These are phyloP conservation scores for Meyerozyma sp. DNA, from an alignment of 1,139 yeast species.

Conservation along the genomic window DNA sequence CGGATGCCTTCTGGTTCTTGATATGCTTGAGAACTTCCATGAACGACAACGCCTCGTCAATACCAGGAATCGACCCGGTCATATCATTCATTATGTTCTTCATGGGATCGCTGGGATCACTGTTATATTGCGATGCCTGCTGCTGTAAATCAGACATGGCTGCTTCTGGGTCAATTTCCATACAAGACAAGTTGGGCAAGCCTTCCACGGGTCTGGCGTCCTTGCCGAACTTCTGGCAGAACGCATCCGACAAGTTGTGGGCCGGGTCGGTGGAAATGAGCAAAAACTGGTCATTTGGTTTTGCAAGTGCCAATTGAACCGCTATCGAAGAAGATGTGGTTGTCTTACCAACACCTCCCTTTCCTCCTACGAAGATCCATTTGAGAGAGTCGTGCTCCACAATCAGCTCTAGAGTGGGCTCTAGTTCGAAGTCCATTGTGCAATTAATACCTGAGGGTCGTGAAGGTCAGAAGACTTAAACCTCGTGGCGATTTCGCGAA, in stretches of 20 bases:
- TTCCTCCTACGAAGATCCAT: slow-evolving; percentile 98
- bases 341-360: slow-evolving; percentile 99
- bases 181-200: slow-evolving; percentile 79
- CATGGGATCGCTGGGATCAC: slow-evolving; percentile 58
- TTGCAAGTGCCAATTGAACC: slow-evolving; percentile 77
- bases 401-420: slow-evolving; percentile 65
- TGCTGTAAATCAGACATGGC: slow-evolving; percentile 85
- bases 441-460: not conserved
- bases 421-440: slow-evolving; percentile 45
- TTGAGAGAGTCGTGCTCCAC: slow-evolving; percentile 66
- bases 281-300: slow-evolving; percentile 75
- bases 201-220: slow-evolving; percentile 95
- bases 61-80: slow-evolving; percentile 95
- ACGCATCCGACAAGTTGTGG: slow-evolving; percentile 93
- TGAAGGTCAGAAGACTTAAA: not conserved
- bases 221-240: slow-evolving; percentile 95
- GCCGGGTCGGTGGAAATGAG: slow-evolving; percentile 98
- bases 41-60: slow-evolving; percentile 94
- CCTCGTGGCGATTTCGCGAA: not conserved
- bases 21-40: slow-evolving; percentile 97
- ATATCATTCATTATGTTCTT: slow-evolving; percentile 80
- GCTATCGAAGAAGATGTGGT: slow-evolving; percentile 96
- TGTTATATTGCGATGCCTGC: slow-evolving; percentile 50
- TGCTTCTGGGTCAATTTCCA: slow-evolving; percentile 97
- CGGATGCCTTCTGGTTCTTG: slow-evolving; percentile 57